These are phyloP conservation scores for Sarocladiaceae sp. DNA, from an alignment of 2,329 filamentous ascomycete genomes.

Conservation along the genomic window DNA sequence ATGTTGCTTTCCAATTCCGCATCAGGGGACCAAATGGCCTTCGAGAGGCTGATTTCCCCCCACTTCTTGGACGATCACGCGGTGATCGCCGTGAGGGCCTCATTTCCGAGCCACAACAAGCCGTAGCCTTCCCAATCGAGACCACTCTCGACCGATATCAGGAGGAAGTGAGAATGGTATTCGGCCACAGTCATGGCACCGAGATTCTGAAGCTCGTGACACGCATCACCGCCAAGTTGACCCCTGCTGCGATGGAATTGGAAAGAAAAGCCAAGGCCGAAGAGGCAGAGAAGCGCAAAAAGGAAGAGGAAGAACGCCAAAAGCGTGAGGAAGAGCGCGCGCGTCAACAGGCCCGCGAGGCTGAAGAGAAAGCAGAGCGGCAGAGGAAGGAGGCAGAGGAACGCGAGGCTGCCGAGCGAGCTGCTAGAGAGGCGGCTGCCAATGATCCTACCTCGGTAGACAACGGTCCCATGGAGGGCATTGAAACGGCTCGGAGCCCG, in stretches of 20 bases:
- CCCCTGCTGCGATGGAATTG: conserved; percentile 79
- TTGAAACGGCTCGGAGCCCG: conserved; percentile 45
- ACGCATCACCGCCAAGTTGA: conserved; percentile 66
- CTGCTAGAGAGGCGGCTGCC: conserved; percentile 55
- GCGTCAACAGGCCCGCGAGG: conserved; percentile 65
- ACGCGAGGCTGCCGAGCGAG: conserved; percentile 51
- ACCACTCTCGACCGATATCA: conserved; percentile 77
- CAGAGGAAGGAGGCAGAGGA: conserved; percentile 71
- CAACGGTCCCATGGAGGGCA: conserved; percentile 67
- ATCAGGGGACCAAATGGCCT: conserved; percentile 45
- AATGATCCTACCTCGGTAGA: conserved; percentile 7
- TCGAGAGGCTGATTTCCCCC: conserved; percentile 45
- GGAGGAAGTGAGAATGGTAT: conserved; percentile 85
- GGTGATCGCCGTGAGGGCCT: conserved; percentile 39
- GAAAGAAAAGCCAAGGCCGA: conserved; percentile 66
- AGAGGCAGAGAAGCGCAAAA: conserved; percentile 46
- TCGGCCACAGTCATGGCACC: conserved; percentile 56
- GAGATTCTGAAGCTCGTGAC: conserved; percentile 69
- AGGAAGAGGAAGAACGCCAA: conserved; percentile 54
- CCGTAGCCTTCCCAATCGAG: conserved; percentile 69
- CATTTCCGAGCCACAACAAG: conserved; percentile 63
- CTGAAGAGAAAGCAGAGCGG: conserved; percentile 60
- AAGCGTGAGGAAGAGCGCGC: conserved; percentile 63
- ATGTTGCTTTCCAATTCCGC: conserved; percentile 52
- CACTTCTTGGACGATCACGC: conserved; percentile 29